Evolutionary conservation across 306 rosid species (phyloP), one percentile per base, ranked within the genome.

Genomic region (Cyclanthera cordifolia): DNA sequence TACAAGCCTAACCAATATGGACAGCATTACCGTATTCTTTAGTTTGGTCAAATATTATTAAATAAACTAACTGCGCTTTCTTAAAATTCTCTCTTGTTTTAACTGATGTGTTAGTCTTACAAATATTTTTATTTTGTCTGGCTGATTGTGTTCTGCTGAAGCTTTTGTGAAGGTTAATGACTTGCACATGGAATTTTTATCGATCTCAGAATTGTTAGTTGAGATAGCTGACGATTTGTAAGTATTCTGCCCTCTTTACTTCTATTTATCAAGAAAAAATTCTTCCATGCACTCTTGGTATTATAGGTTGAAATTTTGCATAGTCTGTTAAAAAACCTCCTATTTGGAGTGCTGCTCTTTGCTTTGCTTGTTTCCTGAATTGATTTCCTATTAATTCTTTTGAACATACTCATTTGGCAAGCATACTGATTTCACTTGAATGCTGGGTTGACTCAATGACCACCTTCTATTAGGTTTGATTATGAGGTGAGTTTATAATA

Each of bases 171-270:
- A 92, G 95, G 87, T 86, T 57, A 80, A 84, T 61, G 90, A 87
- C 82, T 76, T 92, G 85, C 95, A 92, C 77, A 89, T 92, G 95
- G 90, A 87, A 49, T 92, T 92, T 73, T 86, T 92, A 23, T 92
- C 90, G 57, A 73, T 84, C 78, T 87, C 95, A 54, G 97, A 92
- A 77, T 92, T 92, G 81, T 72, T 92, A 19, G 95, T 92, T 72
- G 97, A 92, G 78, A 79, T 92, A 75, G 83, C 95, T 69, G 96
- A 92, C 81, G 96, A 89, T 81, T 75, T 92, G 97, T 92, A 75
- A 85, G 96, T 79, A 52, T 68, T 49, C 39, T 55, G 68, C 82
- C 64, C 63, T 24, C 71, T 72, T 49, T 61, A 25, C 21, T 54
- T 23, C 57, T 19, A 58, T 30, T 8, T 39, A 20, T 39, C 51